These are phyloP conservation scores for Geotrichum phurueaensis DNA, from an alignment of 1,139 yeast species.

Conservation along the genomic window DNA sequence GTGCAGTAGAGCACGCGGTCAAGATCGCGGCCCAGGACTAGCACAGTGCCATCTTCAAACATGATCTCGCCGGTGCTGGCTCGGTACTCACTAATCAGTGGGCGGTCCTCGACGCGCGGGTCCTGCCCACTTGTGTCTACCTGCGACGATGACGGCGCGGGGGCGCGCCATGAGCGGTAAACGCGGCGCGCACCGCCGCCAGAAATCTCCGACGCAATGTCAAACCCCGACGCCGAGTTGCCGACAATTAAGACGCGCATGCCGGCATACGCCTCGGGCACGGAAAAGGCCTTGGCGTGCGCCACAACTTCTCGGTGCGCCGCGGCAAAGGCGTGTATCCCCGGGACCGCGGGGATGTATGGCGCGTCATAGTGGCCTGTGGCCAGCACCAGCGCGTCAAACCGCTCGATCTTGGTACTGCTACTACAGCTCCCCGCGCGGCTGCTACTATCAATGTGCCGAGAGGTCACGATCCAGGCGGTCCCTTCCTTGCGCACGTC, in stretches of 20 bases:
- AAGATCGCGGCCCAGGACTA: slow-evolving; percentile 34
- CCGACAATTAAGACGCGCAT: slow-evolving; percentile 52
- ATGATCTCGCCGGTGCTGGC: slow-evolving; percentile 24
- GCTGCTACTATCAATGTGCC: slow-evolving; percentile 4
- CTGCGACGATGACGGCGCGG: slow-evolving; percentile 28
- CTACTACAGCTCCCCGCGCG: too few relatives aligned
- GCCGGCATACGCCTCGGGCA: slow-evolving; percentile 39
- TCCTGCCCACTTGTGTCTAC: slow-evolving; percentile 26
- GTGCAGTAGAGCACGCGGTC: slow-evolving; percentile 58
- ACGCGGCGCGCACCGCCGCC: slow-evolving; percentile 37
- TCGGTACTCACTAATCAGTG: slow-evolving; percentile 38
- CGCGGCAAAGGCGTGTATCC: slow-evolving; percentile 46
- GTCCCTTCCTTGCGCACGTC: slow-evolving; percentile 30
- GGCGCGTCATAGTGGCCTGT: slow-evolving; percentile 56
- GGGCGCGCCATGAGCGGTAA: slow-evolving; percentile 38
- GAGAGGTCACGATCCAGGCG: slow-evolving; percentile 43
- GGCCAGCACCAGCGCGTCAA: slow-evolving; percentile 55
- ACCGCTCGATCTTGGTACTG: slow-evolving; percentile 29
- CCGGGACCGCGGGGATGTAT: slow-evolving; percentile 48
- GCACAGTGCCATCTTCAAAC: slow-evolving; percentile 4
- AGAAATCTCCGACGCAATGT: slow-evolving; percentile 49
- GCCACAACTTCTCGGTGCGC: slow-evolving; percentile 43
- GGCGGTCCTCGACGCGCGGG: slow-evolving; percentile 36
- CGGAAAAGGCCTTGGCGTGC: slow-evolving; percentile 57
- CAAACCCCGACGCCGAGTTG: slow-evolving; percentile 57